A percentile compares a stretch with the other conserved stretches of the same genome.
These are phyloP conservation scores for Naegleria gruberi DNA, from an alignment of 208 protist species.

Conservation along the genomic window DNA sequence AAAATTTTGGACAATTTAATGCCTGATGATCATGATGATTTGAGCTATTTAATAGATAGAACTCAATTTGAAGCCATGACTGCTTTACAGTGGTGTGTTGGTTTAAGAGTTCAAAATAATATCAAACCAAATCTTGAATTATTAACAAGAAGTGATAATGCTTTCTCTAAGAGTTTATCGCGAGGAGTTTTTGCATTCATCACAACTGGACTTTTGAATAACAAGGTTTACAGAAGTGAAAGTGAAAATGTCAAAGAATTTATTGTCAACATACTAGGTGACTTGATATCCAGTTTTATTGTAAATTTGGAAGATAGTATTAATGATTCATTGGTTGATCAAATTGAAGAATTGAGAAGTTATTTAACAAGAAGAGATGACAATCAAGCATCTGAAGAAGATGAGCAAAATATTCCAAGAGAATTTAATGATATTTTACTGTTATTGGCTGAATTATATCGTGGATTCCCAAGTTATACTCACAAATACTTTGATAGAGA, in stretches of 20 bases:
- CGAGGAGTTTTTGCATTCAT: neutral
- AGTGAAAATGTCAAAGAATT: neutral
- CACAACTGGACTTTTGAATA: neutral
- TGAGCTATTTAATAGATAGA: neutral
- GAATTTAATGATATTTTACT: neutral
- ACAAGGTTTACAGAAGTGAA: neutral
- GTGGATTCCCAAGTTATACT: neutral
- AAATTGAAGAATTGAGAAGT: neutral
- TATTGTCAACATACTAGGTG: neutral
- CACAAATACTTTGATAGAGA: neutral
- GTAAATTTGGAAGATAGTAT: neutral
- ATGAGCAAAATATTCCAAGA: neutral
- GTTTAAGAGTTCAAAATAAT: neutral
- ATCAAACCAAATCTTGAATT: too few species aligned
- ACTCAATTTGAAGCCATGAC: neutral
- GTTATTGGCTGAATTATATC: neutral
- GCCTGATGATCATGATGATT: neutral
- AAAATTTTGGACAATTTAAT: neutral
- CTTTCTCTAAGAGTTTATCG: neutral
- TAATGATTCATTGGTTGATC: neutral
- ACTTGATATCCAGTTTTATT: neutral
- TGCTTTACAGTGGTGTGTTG: neutral
- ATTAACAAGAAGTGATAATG: neutral
- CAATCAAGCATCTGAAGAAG: neutral
- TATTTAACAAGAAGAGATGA: neutral